A percentile compares a stretch with the other conserved stretches of the same genome.
Evolutionary conservation across 148 eudicot species (phyloP).

Genomic region (Heliosperma pusillum): DNA sequence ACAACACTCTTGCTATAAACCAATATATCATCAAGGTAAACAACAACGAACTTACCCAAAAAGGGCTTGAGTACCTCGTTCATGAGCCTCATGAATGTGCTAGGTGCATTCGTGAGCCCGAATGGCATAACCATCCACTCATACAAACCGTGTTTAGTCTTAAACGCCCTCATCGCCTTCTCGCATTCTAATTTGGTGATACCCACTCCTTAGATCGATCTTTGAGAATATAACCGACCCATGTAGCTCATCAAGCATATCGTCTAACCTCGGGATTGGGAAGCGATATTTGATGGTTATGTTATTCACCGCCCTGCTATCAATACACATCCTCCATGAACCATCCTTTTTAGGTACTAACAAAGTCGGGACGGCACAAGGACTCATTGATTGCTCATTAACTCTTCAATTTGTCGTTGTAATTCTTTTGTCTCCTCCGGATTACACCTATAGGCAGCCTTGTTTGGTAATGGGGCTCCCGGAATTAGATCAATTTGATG

Average conservation of each 20-base stretch:
- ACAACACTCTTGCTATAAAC: conserved; percentile 1
- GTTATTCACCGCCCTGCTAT: background rate
- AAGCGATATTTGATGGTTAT: background rate
- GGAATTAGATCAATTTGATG: conserved; percentile 8
- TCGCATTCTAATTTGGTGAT: too few species aligned
- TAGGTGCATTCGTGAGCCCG: conserved; percentile 14
- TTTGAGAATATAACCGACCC: too few species aligned
- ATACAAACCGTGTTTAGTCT: too few species aligned
- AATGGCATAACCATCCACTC: too few species aligned
- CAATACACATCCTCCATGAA: too few species aligned
- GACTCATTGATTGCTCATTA: background rate
- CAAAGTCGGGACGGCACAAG: too few species aligned
- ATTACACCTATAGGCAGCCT: background rate
- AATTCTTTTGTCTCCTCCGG: too few species aligned
- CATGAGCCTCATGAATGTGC: conserved; percentile 12
- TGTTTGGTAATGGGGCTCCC: conserved; percentile 15
- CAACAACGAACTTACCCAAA: background rate
- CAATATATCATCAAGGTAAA: background rate
- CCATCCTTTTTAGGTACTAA: too few species aligned
- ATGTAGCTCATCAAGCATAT: too few species aligned
- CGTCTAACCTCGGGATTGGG: too few species aligned
- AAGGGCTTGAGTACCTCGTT: conserved; percentile 8
- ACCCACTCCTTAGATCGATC: too few species aligned
- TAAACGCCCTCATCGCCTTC: too few species aligned
- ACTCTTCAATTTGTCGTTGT: conserved; percentile 2